Base-by-base conservation (phyloP, 306 rosid genomes). In the Ormosia semicastrata region DNA sequence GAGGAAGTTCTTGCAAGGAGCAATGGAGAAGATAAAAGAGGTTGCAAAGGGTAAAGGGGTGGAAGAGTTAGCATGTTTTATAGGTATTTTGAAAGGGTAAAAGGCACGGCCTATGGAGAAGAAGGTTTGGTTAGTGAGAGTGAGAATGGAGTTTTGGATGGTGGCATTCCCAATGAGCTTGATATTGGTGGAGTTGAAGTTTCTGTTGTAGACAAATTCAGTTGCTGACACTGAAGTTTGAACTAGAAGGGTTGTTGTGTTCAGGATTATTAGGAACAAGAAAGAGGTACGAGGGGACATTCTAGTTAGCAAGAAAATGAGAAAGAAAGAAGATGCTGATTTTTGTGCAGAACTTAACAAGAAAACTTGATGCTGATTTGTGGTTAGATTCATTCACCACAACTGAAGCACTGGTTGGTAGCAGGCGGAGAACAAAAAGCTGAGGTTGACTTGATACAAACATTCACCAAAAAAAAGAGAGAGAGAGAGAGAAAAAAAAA, bases 61-160 rank as follows among this genome's bases (percentile, higher is more conserved):
- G 4, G 88, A 83, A 52, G 88, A 81, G 66, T 85, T 76, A 1
- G 79, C 29, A 29, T 43, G 4, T 50, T 82, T 89, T 73, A 75
- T 81, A 44, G 83, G 84, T 57, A 91, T 12, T 80, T 50, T 91
- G 17, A 76, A 13, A 88, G 92, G 91, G 79, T 81, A 89, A 49
- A 91, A 85, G 29, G 91, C 92, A 72, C 88, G 89, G 15, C 93
- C 93, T 3, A 89, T 71, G 49, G 96, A 79, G 83, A 81, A 91
- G 71, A 76, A 87, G 33, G 92, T 77, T 43, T 89, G 83, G 73
- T 91, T 78, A 3, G 93, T 89, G 10, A 91, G 82, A 11, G 81
- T 75, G 2, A 91, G 84, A 44, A 89, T 76, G 3, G 89, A 85
- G 68, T 81, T 79, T 50, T 88, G 81, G 36, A 88, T 75, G 30